Conservation (phyloP, 768 basidiomycete genomes). For the Arthromyces matolae region DNA sequence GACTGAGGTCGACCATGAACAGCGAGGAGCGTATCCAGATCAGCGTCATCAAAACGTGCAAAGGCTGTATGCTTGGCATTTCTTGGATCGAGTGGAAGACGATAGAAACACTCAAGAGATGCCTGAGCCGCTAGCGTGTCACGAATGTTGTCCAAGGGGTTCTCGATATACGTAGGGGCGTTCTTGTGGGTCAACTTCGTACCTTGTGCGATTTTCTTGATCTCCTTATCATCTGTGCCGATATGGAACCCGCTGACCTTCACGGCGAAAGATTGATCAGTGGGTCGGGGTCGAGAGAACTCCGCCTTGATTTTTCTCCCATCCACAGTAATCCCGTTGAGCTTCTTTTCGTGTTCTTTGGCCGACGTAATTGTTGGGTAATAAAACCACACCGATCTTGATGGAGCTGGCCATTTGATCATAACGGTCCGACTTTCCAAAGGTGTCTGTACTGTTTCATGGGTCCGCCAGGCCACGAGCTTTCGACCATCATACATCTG, state of each 20-base stretch:
- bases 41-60: constrained; percentile 35
- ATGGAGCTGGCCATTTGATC: constrained; percentile 44
- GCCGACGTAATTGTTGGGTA: constrained; percentile 42
- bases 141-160: constrained; percentile 31
- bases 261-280: constrained; percentile 39
- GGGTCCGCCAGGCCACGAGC: constrained; percentile 27
- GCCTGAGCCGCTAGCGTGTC: constrained; percentile 32
- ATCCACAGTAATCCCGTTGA: constrained; percentile 36
- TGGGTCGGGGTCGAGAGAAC: constrained; percentile 31
- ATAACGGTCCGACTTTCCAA: constrained; percentile 30
- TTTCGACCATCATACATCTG: constrained; percentile 19
- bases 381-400: constrained; percentile 41
- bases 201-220: constrained; percentile 31
- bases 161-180: constrained; percentile 32
- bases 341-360: constrained; percentile 34
- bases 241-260: constrained; percentile 43
- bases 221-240: constrained; percentile 25
- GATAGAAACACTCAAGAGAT: constrained; percentile 36
- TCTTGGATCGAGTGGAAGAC: constrained; percentile 27
- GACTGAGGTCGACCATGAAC: constrained; percentile 28
- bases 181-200: constrained; percentile 26
- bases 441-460: constrained; percentile 10
- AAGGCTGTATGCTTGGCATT: constrained; percentile 37
- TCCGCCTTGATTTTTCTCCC: constrained; percentile 38
- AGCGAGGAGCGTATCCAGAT: constrained; percentile 25